Percentiles rank a stretch among this genome's conserved stretches.
Evolutionary conservation across 768 basidiomycete genomes (phyloP).

Genomic region (Punctularia strigosozonata): DNA sequence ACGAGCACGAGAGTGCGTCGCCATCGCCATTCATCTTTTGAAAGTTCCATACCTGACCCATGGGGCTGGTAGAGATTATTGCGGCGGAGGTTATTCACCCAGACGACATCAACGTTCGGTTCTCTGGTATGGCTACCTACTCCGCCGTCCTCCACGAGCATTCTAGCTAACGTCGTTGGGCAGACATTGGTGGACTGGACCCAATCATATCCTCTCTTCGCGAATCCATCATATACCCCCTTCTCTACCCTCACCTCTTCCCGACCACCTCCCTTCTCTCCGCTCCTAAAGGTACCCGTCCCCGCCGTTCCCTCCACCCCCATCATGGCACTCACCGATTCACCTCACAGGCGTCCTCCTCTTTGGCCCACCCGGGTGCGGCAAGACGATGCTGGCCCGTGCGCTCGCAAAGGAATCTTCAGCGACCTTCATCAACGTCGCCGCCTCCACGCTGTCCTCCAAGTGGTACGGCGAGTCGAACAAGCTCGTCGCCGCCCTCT

Average conservation of each 20-base stretch:
- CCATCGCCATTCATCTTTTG: background rate
- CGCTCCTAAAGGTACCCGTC: constrained; percentile 93
- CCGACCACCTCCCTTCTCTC: constrained; percentile 68
- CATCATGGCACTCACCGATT: too few species aligned
- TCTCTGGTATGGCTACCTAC: constrained; percentile 42
- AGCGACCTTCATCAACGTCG: constrained; percentile 90
- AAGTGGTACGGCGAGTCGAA: constrained; percentile 89
- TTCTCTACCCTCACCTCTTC: constrained; percentile 86
- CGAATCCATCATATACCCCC: constrained; percentile 92
- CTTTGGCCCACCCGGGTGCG: constrained; percentile 95
- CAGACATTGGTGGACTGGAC: constrained; percentile 90
- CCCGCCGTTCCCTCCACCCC: too few species aligned
- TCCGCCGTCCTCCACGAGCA: background rate
- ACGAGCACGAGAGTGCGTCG: constrained; percentile 80
- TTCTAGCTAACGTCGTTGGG: constrained; percentile 8
- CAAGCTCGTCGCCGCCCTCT: constrained; percentile 90
- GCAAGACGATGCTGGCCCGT: constrained; percentile 99
- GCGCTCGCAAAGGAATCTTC: constrained; percentile 95
- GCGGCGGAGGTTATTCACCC: constrained; percentile 90
- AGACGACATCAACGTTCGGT: constrained; percentile 71
- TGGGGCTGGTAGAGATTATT: constrained; percentile 51
- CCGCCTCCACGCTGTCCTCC: constrained; percentile 61
- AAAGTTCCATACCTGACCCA: constrained; percentile 1
- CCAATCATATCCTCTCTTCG: constrained; percentile 80
- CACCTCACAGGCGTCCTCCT: too few species aligned